Evolutionary conservation across 768 basidiomycete species (phyloP).

Genomic region (Lactarius psammicola): DNA sequence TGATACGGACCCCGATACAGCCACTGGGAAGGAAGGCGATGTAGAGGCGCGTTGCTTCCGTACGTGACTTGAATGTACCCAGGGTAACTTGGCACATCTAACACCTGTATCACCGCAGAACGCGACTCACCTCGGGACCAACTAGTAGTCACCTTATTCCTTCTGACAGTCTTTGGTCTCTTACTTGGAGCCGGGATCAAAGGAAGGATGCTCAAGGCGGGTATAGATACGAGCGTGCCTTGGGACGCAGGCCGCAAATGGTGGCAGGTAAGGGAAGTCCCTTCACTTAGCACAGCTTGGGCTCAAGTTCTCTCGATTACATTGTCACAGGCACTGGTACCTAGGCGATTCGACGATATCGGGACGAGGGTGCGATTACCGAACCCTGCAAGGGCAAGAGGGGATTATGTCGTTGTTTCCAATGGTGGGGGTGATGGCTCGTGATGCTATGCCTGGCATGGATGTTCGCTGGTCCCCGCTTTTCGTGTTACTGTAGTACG

Average conservation of each 20-base stretch:
- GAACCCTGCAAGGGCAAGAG: slow-evolving; percentile 10
- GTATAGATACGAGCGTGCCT: slow-evolving; percentile 58
- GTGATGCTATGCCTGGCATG: neutral
- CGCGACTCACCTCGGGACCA: slow-evolving; percentile 96
- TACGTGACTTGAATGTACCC: slow-evolving; percentile 42
- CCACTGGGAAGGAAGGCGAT: slow-evolving; percentile 92
- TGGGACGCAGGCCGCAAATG: slow-evolving; percentile 67
- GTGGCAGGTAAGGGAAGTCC: slow-evolving; percentile 65
- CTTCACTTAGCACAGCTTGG: neutral
- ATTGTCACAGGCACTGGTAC: slow-evolving; percentile 16
- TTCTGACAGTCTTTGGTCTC: slow-evolving; percentile 83
- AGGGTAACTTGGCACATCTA: neutral
- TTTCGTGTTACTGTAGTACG: neutral
- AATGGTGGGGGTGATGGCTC: neutral
- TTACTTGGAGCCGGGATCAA: slow-evolving; percentile 83
- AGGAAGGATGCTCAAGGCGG: slow-evolving; percentile 76
- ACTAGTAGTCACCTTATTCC: slow-evolving; percentile 86
- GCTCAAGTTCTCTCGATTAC: slow-evolving; percentile 23
- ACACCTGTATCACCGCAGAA: slow-evolving; percentile 49
- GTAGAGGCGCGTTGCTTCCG: slow-evolving; percentile 96
- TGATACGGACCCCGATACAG: slow-evolving; percentile 87
- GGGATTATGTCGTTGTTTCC: slow-evolving; percentile 20
- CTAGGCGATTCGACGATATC: slow-evolving; percentile 23
- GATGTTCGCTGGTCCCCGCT: neutral
- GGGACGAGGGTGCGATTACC: slow-evolving; percentile 6